phyloP scores from a whole-genome alignment of 2,329 filamentous ascomycete species.

The Colletotrichum tamarilloi region DNA sequence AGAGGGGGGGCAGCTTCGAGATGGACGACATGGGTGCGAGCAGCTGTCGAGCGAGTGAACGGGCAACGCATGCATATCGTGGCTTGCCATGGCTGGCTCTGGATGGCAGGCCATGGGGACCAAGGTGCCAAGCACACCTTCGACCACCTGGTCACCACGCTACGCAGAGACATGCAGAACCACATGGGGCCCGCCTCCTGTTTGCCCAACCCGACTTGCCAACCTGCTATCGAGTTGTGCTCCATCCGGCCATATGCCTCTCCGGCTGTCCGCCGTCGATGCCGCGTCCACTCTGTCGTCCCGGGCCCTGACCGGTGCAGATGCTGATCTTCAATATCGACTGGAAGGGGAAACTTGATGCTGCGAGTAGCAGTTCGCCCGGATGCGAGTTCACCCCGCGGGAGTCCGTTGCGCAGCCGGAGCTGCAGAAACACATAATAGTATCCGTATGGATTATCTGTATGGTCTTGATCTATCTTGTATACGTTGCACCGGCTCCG shows the following conservation, averaged over 20 bases:
- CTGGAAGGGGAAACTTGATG: not conserved
- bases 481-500: conserved; percentile 11
- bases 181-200: conserved; percentile 5
- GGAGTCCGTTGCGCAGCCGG: conserved; percentile 7
- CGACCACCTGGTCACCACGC: conserved; percentile 37
- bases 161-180: conserved; percentile 36
- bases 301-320: conserved; percentile 14
- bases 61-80: conserved; percentile 42
- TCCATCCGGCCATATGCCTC: conserved; percentile 14
- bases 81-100: conserved; percentile 33
- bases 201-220: conserved; percentile 31
- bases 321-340: conserved; percentile 21
- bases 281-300: conserved; percentile 14
- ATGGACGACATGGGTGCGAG: conserved; percentile 41
- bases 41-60: conserved; percentile 46
- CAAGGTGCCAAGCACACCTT: conserved; percentile 37
- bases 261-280: conserved; percentile 29
- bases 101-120: conserved; percentile 14
- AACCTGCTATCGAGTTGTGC: conserved; percentile 9
- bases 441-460: not conserved
- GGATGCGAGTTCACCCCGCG: conserved; percentile 14
- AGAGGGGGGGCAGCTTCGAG: conserved; percentile 25
- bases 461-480: conserved; percentile 10
- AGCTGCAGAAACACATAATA: conserved; percentile 15
- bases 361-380: conserved; percentile 6